Percentiles rank a stretch among this genome's conserved stretches.
Evolutionary conservation across 2,329 filamentous ascomycete genomes (phyloP).

Genomic region (Didymella arachidicola): DNA sequence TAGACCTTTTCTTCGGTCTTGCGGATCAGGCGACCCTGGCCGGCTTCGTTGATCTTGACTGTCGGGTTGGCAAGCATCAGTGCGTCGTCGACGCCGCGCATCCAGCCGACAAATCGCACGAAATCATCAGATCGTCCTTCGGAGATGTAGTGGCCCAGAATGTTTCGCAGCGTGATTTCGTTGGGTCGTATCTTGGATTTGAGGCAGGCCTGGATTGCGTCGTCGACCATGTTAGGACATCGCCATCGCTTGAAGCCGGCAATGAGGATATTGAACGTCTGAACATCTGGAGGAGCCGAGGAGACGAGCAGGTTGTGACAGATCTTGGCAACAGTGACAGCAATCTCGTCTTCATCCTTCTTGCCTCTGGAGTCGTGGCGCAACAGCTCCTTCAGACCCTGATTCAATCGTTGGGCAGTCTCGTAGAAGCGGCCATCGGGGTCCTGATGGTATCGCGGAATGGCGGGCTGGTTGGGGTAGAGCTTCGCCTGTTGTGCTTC

Average conservation of each 20-base stretch:
- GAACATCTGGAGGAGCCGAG: constrained; percentile 67
- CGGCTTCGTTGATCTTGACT: constrained; percentile 47
- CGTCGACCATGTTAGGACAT: constrained; percentile 34
- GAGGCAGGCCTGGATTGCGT: constrained; percentile 44
- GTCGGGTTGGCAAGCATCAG: constrained; percentile 53
- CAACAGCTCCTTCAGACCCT: constrained; percentile 36
- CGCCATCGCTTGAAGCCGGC: constrained; percentile 61
- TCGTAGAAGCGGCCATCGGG: constrained; percentile 46
- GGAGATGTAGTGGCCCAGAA: constrained; percentile 52
- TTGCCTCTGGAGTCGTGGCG: constrained; percentile 23
- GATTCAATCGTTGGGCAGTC: constrained; percentile 43
- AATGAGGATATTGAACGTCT: constrained; percentile 76
- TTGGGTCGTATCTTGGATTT: constrained; percentile 55
- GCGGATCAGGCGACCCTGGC: constrained; percentile 37
- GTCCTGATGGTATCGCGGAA: constrained; percentile 51
- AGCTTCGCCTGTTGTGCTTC: constrained; percentile 21
- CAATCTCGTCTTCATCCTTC: constrained; percentile 21
- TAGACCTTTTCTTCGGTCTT: constrained; percentile 42
- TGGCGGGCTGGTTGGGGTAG: constrained; percentile 19
- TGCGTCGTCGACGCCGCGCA: constrained; percentile 52
- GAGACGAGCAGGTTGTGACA: constrained; percentile 72
- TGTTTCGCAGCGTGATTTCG: constrained; percentile 53
- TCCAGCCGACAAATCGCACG: constrained; percentile 49
- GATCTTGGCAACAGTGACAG: constrained; percentile 47
- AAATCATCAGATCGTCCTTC: constrained; percentile 47